These are phyloP conservation scores for Trifolium subterraneum DNA, from an alignment of 306 rosid species.

Conservation along the genomic window DNA sequence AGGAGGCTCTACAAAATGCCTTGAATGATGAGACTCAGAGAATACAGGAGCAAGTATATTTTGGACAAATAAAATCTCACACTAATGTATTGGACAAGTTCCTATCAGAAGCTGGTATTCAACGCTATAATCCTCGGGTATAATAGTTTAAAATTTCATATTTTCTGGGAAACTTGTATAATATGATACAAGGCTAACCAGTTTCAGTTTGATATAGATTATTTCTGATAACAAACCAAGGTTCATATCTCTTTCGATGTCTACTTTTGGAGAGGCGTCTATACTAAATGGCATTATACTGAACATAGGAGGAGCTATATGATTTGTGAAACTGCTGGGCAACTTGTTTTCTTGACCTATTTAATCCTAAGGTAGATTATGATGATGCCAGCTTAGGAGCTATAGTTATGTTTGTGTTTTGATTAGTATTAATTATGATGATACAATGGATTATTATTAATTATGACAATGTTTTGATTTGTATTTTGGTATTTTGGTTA, in stretches of 20 bases:
- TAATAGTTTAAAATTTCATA: slow-evolving; percentile 26
- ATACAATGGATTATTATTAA: too few species aligned
- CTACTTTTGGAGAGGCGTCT: slow-evolving; percentile 65
- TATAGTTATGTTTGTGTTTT: too few species aligned
- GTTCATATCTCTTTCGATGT: slow-evolving; percentile 64
- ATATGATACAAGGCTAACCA: slow-evolving; percentile 17
- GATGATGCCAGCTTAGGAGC: too few species aligned
- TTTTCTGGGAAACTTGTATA: slow-evolving; percentile 21
- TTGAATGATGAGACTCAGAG: slow-evolving; percentile 93
- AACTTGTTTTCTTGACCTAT: too few species aligned
- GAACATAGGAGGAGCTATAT: too few species aligned
- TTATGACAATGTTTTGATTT: too few species aligned
- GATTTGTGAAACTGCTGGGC: too few species aligned
- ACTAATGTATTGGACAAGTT: slow-evolving; percentile 82
- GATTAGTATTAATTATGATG: too few species aligned
- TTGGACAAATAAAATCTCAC: slow-evolving; percentile 82
- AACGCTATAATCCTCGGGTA: slow-evolving; percentile 96
- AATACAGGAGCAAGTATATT: slow-evolving; percentile 96
- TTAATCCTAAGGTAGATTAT: too few species aligned
- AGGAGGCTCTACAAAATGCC: slow-evolving; percentile 87
- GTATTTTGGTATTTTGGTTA: too few species aligned
- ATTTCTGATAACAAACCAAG: slow-evolving; percentile 78
- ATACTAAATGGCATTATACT: slow-evolving; percentile 58
- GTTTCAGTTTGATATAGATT: slow-evolving; percentile 58
- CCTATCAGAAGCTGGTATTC: slow-evolving; percentile 84